Percentiles rank a stretch among this genome's conserved stretches.
Conservation (phyloP, 2,329 filamentous ascomycete species). For the Diaporthe sp. region DNA sequence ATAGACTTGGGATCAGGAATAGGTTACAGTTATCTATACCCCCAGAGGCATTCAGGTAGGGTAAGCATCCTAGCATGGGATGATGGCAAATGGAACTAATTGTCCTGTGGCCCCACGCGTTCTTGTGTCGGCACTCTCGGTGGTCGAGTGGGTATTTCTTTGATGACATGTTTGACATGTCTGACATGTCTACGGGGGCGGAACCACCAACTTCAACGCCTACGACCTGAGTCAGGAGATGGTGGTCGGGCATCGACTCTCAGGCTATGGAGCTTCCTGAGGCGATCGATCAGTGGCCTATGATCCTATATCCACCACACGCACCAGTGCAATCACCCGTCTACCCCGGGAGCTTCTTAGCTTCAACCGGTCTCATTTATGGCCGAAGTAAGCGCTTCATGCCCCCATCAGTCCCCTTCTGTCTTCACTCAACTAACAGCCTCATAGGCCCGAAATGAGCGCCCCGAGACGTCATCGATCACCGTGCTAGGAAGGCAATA, state of each 20-base stretch:
- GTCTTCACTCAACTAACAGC: background rate
- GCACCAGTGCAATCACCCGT: background rate
- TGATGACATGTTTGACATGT: background rate
- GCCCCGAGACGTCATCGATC: background rate
- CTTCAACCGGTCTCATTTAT: background rate
- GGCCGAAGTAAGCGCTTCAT: conserved; percentile 2
- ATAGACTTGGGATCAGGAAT: conserved; percentile 40
- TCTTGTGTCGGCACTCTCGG: background rate
- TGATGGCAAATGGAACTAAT: conserved; percentile 35
- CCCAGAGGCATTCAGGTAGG: conserved; percentile 40
- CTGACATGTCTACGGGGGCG: background rate
- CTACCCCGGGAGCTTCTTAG: background rate
- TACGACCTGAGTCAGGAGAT: background rate
- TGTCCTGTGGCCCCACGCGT: conserved; percentile 7
- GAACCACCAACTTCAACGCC: too few relatives aligned
- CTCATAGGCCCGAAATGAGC: background rate
- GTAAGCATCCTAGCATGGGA: conserved; percentile 20
- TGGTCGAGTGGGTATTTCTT: background rate
- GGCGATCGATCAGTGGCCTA: background rate
- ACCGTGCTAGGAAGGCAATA: background rate
- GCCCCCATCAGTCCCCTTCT: background rate
- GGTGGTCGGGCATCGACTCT: background rate
- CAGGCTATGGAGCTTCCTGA: background rate
- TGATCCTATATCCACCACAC: background rate
- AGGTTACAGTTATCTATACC: conserved; percentile 42